These are phyloP conservation scores for Angomonas ambiguus DNA, from an alignment of 208 protist species.

Conservation along the genomic window DNA sequence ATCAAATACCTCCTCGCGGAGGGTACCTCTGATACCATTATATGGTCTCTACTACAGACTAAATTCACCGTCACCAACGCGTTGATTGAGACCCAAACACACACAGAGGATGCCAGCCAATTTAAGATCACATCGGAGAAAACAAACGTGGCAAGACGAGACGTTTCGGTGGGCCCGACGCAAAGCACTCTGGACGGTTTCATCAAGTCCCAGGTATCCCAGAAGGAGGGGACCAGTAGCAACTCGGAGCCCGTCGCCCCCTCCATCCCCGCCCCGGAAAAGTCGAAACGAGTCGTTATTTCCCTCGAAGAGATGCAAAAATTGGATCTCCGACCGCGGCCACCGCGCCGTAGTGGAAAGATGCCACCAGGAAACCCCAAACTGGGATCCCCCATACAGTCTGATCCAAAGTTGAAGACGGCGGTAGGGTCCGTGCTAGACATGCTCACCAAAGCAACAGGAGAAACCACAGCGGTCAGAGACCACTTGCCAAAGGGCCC, in stretches of 20 bases:
- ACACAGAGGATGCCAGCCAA: conserved; percentile 16
- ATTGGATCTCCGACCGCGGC: neutral
- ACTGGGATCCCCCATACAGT: neutral
- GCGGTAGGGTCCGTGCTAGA: conserved; percentile 3
- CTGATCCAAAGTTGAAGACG: neutral
- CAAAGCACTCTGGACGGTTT: conserved; percentile 57
- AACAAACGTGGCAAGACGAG: conserved; percentile 39
- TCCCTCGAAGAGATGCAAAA: conserved; percentile 1
- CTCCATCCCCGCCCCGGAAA: neutral
- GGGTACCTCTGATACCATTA: conserved; percentile 84
- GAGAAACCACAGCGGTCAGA: neutral
- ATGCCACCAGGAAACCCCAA: neutral
- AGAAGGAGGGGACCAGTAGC: neutral
- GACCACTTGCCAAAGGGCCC: neutral
- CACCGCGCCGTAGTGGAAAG: neutral
- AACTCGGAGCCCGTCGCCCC: neutral
- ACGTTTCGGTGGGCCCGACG: conserved; percentile 23
- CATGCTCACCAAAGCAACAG: neutral
- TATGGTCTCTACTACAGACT: conserved; percentile 87
- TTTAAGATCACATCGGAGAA: conserved; percentile 32
- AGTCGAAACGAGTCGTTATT: neutral
- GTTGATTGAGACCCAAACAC: conserved; percentile 48
- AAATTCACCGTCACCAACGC: conserved; percentile 84
- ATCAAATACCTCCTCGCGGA: conserved; percentile 94
- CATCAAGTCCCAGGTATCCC: conserved; percentile 8